A percentile compares a stretch with the other conserved stretches of the same genome.
These are phyloP conservation scores for Dryas integrifolia DNA, from an alignment of 331 rosid genomes.

Conservation along the genomic window DNA sequence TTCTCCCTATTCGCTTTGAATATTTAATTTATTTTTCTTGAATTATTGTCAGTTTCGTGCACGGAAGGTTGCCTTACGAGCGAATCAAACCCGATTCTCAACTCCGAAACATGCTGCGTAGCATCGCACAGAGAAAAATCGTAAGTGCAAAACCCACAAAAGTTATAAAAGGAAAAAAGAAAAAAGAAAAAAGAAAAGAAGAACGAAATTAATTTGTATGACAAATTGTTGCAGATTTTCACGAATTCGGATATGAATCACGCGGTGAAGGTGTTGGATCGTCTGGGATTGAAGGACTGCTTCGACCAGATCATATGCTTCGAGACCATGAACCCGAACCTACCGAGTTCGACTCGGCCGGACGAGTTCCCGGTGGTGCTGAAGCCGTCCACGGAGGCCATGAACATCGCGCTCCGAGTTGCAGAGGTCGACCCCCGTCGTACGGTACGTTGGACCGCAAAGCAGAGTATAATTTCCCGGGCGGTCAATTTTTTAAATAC, in stretches of 20 bases:
- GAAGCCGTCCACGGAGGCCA: conserved; percentile 75
- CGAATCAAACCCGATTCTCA: conserved; percentile 57
- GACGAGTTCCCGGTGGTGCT: conserved; percentile 68
- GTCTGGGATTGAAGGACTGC: conserved; percentile 58
- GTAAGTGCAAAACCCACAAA: conserved; percentile 23
- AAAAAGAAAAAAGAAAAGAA: not conserved
- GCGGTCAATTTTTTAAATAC: not conserved
- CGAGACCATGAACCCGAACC: conserved; percentile 86
- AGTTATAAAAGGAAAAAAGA: not conserved
- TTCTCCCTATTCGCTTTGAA: not conserved
- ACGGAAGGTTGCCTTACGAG: conserved; percentile 86
- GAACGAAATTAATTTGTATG: not conserved
- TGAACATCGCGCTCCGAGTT: conserved; percentile 47
- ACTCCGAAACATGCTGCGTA: conserved; percentile 52
- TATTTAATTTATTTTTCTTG: not conserved
- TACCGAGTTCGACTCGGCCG: conserved; percentile 45
- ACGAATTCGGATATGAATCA: conserved; percentile 79
- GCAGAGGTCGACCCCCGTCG: conserved; percentile 66
- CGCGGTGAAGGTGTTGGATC: conserved; percentile 56
- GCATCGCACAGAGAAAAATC: conserved; percentile 65
- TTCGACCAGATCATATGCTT: conserved; percentile 76
- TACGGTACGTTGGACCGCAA: conserved; percentile 39
- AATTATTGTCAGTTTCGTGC: conserved; percentile 54
- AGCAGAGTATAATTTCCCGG: not conserved
- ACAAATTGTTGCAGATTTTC: conserved; percentile 45